Percentiles rank a stretch among this genome's conserved stretches.
phyloP scores from a whole-genome alignment of 306 rosid genomes.

The Cucumis cinereus region DNA sequence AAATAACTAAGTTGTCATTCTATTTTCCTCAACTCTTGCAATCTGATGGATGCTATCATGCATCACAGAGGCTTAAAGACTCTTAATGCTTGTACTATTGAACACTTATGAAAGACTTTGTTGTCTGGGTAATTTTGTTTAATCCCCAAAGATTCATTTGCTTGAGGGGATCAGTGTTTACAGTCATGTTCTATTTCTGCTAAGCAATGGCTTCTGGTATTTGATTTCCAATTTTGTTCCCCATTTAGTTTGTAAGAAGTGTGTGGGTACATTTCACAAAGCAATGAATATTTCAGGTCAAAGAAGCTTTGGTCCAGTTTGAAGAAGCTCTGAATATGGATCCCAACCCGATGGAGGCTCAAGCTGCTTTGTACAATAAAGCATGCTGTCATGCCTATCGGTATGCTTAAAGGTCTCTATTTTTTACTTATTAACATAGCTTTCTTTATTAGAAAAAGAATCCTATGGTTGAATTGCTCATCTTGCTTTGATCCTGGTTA shows the following conservation, averaged over 20 bases:
- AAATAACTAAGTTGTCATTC: background rate
- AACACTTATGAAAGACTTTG: background rate
- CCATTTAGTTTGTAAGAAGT: background rate
- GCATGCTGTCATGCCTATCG: constrained; percentile 96
- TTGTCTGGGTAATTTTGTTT: background rate
- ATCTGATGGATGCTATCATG: background rate
- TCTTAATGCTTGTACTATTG: background rate
- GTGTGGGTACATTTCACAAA: background rate
- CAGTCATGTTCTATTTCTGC: background rate
- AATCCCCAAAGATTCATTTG: background rate
- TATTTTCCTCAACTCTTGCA: background rate
- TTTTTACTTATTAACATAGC: background rate
- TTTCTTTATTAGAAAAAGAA: background rate
- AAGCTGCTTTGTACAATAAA: constrained; percentile 92
- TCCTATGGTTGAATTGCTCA: background rate
- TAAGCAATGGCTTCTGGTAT: background rate
- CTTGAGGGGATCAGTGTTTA: background rate
- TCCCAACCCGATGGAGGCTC: constrained; percentile 81
- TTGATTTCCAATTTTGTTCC: background rate
- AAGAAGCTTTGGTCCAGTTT: constrained; percentile 81
- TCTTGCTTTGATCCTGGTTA: background rate
- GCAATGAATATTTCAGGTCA: constrained; percentile 50
- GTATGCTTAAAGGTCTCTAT: constrained; percentile 22
- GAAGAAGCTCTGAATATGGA: constrained; percentile 70
- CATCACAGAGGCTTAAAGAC: background rate